These are phyloP conservation scores for Dioszegia crocea DNA, from an alignment of 768 basidiomycete species.

Conservation along the genomic window DNA sequence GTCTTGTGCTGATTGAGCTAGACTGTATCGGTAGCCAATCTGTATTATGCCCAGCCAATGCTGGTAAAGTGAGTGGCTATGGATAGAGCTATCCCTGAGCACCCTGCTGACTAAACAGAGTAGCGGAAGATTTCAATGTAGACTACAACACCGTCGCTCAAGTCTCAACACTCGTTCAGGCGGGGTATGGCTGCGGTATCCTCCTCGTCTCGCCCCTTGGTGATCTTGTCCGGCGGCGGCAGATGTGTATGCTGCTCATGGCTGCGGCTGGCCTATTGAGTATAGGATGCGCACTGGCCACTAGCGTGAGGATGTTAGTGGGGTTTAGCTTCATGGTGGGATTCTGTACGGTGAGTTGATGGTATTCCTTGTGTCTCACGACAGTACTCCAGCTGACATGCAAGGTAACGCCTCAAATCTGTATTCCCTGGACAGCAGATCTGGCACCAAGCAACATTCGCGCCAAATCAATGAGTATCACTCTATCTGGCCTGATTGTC, in stretches of 20 bases:
- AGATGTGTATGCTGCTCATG: conserved; percentile 62
- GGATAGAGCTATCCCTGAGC: background rate
- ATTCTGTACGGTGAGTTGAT: conserved; percentile 56
- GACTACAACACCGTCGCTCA: conserved; percentile 39
- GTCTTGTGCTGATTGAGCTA: background rate
- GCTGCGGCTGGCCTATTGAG: conserved; percentile 59
- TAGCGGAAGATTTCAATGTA: conserved; percentile 35
- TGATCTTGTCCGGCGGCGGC: conserved; percentile 72
- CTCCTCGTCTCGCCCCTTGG: conserved; percentile 75
- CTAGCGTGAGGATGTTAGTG: conserved; percentile 61
- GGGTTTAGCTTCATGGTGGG: conserved; percentile 68
- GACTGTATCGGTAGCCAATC: conserved; percentile 54
- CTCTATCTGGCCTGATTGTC: conserved; percentile 43
- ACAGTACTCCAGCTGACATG: background rate
- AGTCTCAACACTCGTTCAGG: conserved; percentile 50
- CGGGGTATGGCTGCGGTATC: conserved; percentile 66
- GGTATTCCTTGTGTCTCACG: background rate
- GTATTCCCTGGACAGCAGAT: conserved; percentile 74
- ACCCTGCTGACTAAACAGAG: conserved; percentile 28
- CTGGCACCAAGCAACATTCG: conserved; percentile 70
- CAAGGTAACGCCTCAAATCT: conserved; percentile 54
- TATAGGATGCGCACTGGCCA: conserved; percentile 67
- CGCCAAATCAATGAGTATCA: conserved; percentile 69
- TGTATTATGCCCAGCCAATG: conserved; percentile 68
- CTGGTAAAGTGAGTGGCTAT: conserved; percentile 56